Evolutionary conservation across 768 basidiomycete species (phyloP), one percentile per base, ranked within the genome.

Genomic region (Calocera cornea): DNA sequence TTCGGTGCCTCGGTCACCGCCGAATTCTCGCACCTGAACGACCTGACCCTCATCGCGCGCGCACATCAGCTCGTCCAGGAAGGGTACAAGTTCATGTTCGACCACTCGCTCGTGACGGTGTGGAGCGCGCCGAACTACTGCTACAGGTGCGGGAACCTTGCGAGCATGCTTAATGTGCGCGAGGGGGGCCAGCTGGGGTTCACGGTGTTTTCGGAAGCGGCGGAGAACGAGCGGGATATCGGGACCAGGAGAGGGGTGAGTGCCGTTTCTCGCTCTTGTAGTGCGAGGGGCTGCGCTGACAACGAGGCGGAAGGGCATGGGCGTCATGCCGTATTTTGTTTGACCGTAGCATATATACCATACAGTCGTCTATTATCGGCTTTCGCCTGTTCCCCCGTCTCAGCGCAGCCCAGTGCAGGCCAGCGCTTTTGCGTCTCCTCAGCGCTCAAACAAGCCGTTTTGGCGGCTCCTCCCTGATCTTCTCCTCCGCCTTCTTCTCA

Each of bases 41-140:
- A 85, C 34, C 84, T 97, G 22, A 82, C 80, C 11, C 84, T 98
- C 44, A 93, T 98, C 72, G 95, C 95, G 1, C 86, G 95, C 38
- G 95, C 95, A 0, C 95, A 98, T 76, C 95, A 98, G 74, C 86
- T 98, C 22, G 95, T 97, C 0, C 92, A 95, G 76, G 92, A 95
- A 76, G 92, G 93, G 1, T 94, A 70, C 73, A 75, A 76, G 65
- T 75, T 72, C 71, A 75, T 75, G 73, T 76, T 76, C 47, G 71
- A 73, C 41, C 70, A 76, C 34, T 66, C 66, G 38, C 71, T 95
- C 22, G 92, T 94, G 14, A 95, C 92, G 0, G 92, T 95, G 11
- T 95, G 92, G 92, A 87, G 86, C 3, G 92, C 92, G 64, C 90
- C 91, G 34, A 95, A 92, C 73, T 92, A 92, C 74, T 94, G 87